Evolutionary conservation across 768 basidiomycete species (phyloP), one percentile per base, ranked within the genome.

Genomic region (Antrodiella citrinella): DNA sequence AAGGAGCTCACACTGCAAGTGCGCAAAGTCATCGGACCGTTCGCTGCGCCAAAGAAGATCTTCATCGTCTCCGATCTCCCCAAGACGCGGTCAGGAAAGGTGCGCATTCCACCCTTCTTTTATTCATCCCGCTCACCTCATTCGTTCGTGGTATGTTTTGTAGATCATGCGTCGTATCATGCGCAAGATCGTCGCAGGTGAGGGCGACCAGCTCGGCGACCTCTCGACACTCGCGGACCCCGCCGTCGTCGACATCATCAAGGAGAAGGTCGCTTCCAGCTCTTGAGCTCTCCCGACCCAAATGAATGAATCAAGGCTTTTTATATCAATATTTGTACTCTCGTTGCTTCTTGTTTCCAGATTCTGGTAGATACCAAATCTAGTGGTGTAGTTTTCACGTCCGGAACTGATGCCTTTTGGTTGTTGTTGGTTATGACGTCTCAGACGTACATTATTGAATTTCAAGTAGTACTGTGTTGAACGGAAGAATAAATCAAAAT

Each of bases 11-110:
- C 85, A 23, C 80, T 97, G 25, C 94, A 97, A 71, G 94, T 97
- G 18, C 84, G 96, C 62, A 98, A 98, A 72, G 88, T 89, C 41
- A 99, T 99, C 53, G 96, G 95, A 3, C 94, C 96, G 2, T 97
- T 99, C 68, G 95, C 95, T 1, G 86, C 93, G 13, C 95, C 95
- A 22, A 98, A 97, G 80, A 89, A 86, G 71, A 81, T 95, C 57
- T 83, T 75, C 66, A 73, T 94, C 58, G 86, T 91, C 55, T 56
- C 67, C 40, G 93, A 95, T 68, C 71, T 96, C 49, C 94, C 94
- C 30, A 96, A 96, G 81, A 97, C 95, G 26, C 77, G 95, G 44
- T 89, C 86, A 13, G 94, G 94, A 40, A 98, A 98, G 84, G 86
- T 85, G 41, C 48, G 74, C n/a, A n/a, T n/a, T 64, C 23, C 9